phyloP scores from a whole-genome alignment of 2,329 filamentous ascomycete genomes.

The Metarhizium robertsii region DNA sequence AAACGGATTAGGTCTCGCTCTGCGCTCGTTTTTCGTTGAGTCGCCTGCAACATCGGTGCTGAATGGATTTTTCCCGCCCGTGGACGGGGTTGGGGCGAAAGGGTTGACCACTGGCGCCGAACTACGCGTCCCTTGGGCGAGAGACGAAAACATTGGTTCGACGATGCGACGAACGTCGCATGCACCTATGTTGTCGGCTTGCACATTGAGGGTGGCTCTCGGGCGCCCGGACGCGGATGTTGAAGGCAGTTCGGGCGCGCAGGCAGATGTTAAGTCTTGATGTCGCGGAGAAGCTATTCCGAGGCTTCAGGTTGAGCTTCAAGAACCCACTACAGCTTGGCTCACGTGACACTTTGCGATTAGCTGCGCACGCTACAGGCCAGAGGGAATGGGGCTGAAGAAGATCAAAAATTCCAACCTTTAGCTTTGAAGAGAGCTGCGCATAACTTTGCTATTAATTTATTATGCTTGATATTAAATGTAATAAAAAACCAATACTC shows the following conservation, averaged over 20 bases:
- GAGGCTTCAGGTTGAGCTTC: background rate
- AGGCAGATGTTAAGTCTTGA: background rate
- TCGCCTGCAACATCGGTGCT: constrained; percentile 20
- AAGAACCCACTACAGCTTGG: background rate
- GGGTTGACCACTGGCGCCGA: constrained; percentile 25
- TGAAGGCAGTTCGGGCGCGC: background rate
- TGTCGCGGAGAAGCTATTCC: constrained; percentile 4
- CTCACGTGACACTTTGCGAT: constrained; percentile 5
- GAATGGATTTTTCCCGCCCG: constrained; percentile 14
- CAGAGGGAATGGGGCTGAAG: too few relatives aligned
- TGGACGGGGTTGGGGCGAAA: constrained; percentile 17
- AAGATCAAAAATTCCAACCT: too few relatives aligned
- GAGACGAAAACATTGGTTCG: constrained; percentile 29
- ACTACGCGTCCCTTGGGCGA: constrained; percentile 25
- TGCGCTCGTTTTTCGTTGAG: constrained; percentile 17
- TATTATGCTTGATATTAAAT: too few relatives aligned
- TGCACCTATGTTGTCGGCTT: constrained; percentile 23
- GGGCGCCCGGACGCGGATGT: background rate
- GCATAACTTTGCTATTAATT: too few relatives aligned
- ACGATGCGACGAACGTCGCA: constrained; percentile 32
- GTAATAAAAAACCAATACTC: too few relatives aligned
- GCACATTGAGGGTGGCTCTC: constrained; percentile 20
- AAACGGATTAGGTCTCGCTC: constrained; percentile 17
- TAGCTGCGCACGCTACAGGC: too few relatives aligned
- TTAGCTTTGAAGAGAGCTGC: too few relatives aligned